phyloP scores from a whole-genome alignment of 169 alveolate genomes.

The Plasmodium blacklocki region DNA sequence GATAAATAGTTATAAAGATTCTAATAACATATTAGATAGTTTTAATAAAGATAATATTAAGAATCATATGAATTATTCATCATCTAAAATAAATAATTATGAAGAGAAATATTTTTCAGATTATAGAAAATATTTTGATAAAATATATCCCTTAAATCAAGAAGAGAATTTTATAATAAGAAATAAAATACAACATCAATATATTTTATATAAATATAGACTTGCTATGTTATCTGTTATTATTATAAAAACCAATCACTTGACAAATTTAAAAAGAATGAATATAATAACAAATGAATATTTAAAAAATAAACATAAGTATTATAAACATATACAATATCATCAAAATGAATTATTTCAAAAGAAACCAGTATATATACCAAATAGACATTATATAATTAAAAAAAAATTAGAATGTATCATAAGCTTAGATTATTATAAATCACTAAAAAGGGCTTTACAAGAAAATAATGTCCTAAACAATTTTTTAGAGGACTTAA shows the following conservation, averaged over 20 bases:
- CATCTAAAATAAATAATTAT: background rate
- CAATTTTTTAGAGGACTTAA: constrained; percentile 32
- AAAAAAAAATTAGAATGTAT: constrained; percentile 58
- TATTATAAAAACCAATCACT: constrained; percentile 65
- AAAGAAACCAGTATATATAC: constrained; percentile 29
- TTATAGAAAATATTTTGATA: constrained; percentile 31
- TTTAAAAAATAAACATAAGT: constrained; percentile 7
- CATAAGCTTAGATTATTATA: constrained; percentile 35
- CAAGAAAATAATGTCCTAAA: constrained; percentile 42
- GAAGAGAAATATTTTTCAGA: constrained; percentile 30
- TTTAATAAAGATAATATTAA: background rate
- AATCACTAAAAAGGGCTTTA: constrained; percentile 26
- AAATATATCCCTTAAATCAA: constrained; percentile 60
- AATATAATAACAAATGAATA: constrained; percentile 11
- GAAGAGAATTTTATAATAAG: constrained; percentile 42
- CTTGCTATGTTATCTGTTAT: constrained; percentile 33
- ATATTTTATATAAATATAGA: constrained; percentile 42
- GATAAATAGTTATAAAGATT: background rate
- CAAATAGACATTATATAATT: constrained; percentile 45
- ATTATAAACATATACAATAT: constrained; percentile 43
- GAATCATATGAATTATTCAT: background rate
- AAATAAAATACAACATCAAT: constrained; percentile 26
- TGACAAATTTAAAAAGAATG: constrained; percentile 40
- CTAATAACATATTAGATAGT: background rate
- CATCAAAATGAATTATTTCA: constrained; percentile 47